Conservation (phyloP, 768 basidiomycete genomes). For the Calocybe gangraenosa region DNA sequence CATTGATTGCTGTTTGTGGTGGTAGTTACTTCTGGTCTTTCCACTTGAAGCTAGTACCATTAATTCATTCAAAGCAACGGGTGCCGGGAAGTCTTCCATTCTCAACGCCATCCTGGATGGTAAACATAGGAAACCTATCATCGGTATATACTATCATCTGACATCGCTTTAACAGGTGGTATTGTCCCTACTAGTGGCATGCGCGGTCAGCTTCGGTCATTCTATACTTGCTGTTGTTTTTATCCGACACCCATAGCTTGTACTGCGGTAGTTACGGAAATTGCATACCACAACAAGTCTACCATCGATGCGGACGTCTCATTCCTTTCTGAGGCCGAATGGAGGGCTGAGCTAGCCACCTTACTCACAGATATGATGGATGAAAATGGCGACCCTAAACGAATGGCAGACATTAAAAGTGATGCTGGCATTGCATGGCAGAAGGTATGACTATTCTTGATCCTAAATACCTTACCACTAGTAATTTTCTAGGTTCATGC, state of each 20-base stretch:
- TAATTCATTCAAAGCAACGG: constrained; percentile 38
- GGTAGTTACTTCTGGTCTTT: constrained; percentile 29
- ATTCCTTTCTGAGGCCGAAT: constrained; percentile 52
- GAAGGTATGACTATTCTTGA: constrained; percentile 34
- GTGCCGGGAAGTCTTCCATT: constrained; percentile 59
- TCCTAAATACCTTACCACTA: background rate
- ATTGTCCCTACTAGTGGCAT: constrained; percentile 66
- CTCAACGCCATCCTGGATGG: constrained; percentile 61
- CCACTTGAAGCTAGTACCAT: background rate
- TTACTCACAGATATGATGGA: constrained; percentile 56
- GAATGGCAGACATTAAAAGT: constrained; percentile 49
- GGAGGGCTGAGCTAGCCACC: constrained; percentile 52
- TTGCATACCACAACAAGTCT: constrained; percentile 48
- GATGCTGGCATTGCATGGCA: constrained; percentile 61
- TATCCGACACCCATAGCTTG: constrained; percentile 37
- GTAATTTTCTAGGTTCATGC: constrained; percentile 50
- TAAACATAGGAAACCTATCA: constrained; percentile 15
- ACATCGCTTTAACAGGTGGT: constrained; percentile 43
- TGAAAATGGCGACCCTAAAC: constrained; percentile 51
- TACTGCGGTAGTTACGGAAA: constrained; percentile 63
- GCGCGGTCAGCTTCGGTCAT: constrained; percentile 37
- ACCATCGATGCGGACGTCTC: constrained; percentile 59
- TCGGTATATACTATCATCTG: background rate
- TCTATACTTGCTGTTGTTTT: background rate
- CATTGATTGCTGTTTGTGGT: constrained; percentile 63